Percentiles rank a stretch among this genome's conserved stretches.
Evolutionary conservation across 148 eudicot species (phyloP).

Genomic region (Chenopodium suecicum): DNA sequence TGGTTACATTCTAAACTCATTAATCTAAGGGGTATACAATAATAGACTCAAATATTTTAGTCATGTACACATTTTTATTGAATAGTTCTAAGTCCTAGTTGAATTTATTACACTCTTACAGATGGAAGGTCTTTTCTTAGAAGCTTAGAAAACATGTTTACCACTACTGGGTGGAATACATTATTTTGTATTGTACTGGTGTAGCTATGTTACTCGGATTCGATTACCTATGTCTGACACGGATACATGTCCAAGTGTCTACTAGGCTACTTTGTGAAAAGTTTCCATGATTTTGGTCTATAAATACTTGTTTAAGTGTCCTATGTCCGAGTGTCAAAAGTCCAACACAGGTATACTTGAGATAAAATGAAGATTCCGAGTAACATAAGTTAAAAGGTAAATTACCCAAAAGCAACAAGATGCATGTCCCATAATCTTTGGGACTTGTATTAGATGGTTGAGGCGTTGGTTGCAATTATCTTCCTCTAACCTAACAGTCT

Average conservation of each 20-base stretch:
- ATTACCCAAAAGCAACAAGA: not conserved
- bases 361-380: too few relatives aligned
- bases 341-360: too few relatives aligned
- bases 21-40: not conserved
- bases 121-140: not conserved
- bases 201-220: too few relatives aligned
- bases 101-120: not conserved
- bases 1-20: not conserved
- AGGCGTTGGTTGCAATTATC: not conserved
- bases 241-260: too few relatives aligned
- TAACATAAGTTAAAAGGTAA: not conserved
- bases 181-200: too few relatives aligned
- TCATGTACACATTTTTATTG: not conserved
- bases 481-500: constrained; percentile 4
- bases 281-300: too few relatives aligned
- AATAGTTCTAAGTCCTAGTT: not conserved
- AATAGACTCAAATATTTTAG: too few relatives aligned
- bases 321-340: too few relatives aligned
- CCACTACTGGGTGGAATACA: not conserved
- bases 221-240: too few relatives aligned
- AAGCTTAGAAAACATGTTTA: not conserved
- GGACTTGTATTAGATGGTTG: not conserved
- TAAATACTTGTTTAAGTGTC: too few relatives aligned
- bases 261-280: too few relatives aligned
- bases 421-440: constrained; percentile 11